Evolutionary conservation across 1,284 basidiomycete genomes (phyloP).

Genomic region (Sphaerobolus stellatus): DNA sequence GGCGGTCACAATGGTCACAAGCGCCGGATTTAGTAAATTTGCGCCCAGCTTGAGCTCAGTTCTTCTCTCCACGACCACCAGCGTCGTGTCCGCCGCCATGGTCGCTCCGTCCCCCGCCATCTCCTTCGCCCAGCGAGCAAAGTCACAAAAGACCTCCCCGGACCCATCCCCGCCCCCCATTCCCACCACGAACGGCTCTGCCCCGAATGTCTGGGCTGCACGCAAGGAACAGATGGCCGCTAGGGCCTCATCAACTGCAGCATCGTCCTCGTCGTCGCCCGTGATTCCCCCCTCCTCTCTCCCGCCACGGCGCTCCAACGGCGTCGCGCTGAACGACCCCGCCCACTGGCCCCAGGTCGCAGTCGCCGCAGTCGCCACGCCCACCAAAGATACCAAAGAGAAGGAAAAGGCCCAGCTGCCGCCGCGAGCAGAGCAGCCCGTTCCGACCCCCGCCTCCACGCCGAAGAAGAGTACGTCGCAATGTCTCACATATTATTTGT

Average conservation of each 20-base stretch:
- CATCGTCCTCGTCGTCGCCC: conserved; percentile 1
- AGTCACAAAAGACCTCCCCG: conserved; percentile 18
- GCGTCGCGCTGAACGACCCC: conserved; percentile 31
- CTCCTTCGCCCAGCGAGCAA: conserved; percentile 16
- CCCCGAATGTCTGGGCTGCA: conserved; percentile 49
- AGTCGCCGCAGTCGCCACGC: conserved; percentile 25
- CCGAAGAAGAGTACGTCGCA: conserved; percentile 51
- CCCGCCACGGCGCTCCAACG: background rate
- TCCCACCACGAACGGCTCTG: conserved; percentile 27
- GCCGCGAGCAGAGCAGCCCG: no score
- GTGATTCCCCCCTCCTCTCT: background rate
- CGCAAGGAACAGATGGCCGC: conserved; percentile 49
- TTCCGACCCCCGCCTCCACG: conserved; percentile 24
- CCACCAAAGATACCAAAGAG: conserved; percentile 20
- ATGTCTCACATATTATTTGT: conserved; percentile 17
- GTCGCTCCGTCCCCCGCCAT: conserved; percentile 18
- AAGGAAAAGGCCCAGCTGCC: conserved; percentile 26
- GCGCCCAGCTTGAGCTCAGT: conserved; percentile 11
- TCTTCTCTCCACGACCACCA: background rate
- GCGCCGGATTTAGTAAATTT: conserved; percentile 10
- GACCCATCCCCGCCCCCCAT: background rate
- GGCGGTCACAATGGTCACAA: background rate
- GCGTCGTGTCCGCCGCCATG: conserved; percentile 9
- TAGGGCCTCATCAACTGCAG: conserved; percentile 6
- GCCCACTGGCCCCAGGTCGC: conserved; percentile 54